A percentile compares a stretch with the other conserved stretches of the same genome.
Conservation (phyloP, 2,329 filamentous ascomycete species). For the Cucurbitaria berberidis region DNA sequence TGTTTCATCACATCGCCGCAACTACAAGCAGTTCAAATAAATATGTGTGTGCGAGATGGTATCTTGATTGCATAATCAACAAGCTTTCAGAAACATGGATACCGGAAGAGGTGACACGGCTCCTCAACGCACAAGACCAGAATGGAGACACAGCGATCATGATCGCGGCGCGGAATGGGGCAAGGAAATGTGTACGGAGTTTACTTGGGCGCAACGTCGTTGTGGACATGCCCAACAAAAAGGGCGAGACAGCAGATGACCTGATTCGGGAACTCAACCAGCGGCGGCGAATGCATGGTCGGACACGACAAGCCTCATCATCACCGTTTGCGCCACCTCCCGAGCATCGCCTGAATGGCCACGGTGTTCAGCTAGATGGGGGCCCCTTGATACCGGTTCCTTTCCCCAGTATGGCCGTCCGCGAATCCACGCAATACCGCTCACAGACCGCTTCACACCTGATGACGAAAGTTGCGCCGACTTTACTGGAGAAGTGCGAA, state of each 20-base stretch:
- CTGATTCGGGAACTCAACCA: slow-evolving; percentile 77
- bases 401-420: slow-evolving; percentile 29
- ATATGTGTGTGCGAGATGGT: slow-evolving; percentile 88
- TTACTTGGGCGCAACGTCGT: slow-evolving; percentile 78
- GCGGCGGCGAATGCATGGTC: slow-evolving; percentile 64
- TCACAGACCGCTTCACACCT: slow-evolving; percentile 62
- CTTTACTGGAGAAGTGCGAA: slow-evolving; percentile 56
- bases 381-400: slow-evolving; percentile 33
- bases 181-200: slow-evolving; percentile 73
- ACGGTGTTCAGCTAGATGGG: slow-evolving; percentile 26
- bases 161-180: slow-evolving; percentile 83
- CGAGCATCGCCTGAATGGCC: slow-evolving; percentile 42
- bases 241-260: slow-evolving; percentile 83
- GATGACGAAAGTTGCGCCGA: slow-evolving; percentile 66
- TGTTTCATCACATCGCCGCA: slow-evolving; percentile 92
- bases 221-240: slow-evolving; percentile 80
- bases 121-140: slow-evolving; percentile 82
- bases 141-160: slow-evolving; percentile 92
- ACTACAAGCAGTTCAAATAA: slow-evolving; percentile 87
- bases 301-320: slow-evolving; percentile 74
- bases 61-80: slow-evolving; percentile 88
- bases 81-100: slow-evolving; percentile 80
- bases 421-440: slow-evolving; percentile 44
- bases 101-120: slow-evolving; percentile 74
- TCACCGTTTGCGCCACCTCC: slow-evolving; percentile 59